phyloP scores from a whole-genome alignment of 2,329 filamentous ascomycete genomes.

The Trichoderma oligosporum region DNA sequence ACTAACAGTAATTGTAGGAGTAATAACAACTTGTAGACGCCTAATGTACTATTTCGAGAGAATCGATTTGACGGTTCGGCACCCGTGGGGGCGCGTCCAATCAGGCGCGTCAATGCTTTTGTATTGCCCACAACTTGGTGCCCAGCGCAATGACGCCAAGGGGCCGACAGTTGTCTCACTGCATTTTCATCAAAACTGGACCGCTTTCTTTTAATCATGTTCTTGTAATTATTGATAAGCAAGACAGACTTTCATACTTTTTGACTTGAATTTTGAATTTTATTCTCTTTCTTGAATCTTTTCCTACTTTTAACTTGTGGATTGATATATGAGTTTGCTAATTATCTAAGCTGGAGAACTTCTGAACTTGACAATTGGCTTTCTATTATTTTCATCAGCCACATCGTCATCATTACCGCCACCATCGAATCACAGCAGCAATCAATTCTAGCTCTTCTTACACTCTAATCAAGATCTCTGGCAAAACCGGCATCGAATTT shows the following conservation, averaged over 20 bases:
- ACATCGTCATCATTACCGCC: neutral
- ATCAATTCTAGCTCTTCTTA: neutral
- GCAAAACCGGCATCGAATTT: neutral
- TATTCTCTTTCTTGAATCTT: too few species aligned
- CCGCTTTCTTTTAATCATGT: neutral
- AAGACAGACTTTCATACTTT: neutral
- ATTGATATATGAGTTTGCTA: too few species aligned
- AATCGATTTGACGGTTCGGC: conserved; percentile 8
- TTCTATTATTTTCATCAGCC: too few species aligned
- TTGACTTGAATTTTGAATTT: too few species aligned
- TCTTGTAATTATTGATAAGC: too few species aligned
- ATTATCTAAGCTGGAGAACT: too few species aligned
- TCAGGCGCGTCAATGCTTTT: conserved; percentile 21
- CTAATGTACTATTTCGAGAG: too few species aligned
- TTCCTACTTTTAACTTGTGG: too few species aligned
- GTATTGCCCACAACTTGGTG: neutral
- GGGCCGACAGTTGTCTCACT: neutral
- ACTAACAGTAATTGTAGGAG: too few species aligned
- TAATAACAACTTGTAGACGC: too few species aligned
- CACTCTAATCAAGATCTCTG: neutral
- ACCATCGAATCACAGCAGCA: neutral
- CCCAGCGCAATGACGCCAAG: conserved; percentile 7
- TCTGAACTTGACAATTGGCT: too few species aligned
- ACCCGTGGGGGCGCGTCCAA: conserved; percentile 23
- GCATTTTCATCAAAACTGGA: neutral